A percentile compares a stretch with the other conserved stretches of the same genome.
Evolutionary conservation across 2,329 filamentous ascomycete species (phyloP).

Genomic region (Calonectria montana): DNA sequence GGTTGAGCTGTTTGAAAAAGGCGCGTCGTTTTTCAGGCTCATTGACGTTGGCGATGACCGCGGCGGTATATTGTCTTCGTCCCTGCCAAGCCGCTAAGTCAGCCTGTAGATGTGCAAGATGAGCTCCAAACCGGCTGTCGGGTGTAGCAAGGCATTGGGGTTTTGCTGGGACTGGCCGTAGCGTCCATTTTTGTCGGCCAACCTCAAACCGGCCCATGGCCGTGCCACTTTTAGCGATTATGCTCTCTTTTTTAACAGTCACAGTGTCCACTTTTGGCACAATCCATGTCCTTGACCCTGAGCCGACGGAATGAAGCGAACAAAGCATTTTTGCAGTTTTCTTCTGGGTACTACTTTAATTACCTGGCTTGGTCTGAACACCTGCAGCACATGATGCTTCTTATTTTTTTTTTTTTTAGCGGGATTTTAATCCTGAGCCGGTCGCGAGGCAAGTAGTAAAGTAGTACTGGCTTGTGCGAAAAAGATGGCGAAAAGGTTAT

Average conservation of each 20-base stretch:
- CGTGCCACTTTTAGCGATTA: not conserved
- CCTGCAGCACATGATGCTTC: not conserved
- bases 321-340: not conserved
- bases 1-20: not conserved
- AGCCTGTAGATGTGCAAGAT: not conserved
- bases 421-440: not conserved
- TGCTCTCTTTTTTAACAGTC: not conserved
- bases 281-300: not conserved
- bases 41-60: not conserved
- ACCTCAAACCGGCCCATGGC: not conserved
- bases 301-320: not conserved
- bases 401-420: not conserved
- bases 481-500: not conserved
- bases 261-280: not conserved
- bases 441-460: not conserved
- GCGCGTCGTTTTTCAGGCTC: not conserved
- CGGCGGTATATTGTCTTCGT: not conserved
- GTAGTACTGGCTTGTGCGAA: too few relatives aligned
- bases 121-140: not conserved
- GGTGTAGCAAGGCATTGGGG: not conserved
- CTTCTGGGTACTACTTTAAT: not conserved
- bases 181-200: not conserved
- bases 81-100: constrained; percentile 1
- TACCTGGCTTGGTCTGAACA: not conserved
- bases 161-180: not conserved